Conservation (phyloP, 2,329 filamentous ascomycete species). For the Aspergillus brunneoviolaceus region DNA sequence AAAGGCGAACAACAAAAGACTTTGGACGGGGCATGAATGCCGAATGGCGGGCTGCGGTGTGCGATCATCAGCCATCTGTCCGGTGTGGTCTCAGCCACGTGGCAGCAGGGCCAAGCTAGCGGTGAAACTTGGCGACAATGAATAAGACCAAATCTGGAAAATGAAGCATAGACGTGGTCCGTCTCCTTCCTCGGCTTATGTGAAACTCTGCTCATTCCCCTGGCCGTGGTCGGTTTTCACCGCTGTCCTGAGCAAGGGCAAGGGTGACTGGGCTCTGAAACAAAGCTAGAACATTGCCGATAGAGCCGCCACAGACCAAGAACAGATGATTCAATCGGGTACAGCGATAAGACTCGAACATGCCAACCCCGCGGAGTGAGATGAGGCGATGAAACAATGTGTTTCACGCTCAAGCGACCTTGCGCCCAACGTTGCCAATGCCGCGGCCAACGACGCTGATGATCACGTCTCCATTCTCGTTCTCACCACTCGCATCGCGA, state of each 20-base stretch:
- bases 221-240: conserved; percentile 1
- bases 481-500: conserved; percentile 68
- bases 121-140: conserved; percentile 12
- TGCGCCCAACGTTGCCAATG: conserved; percentile 91
- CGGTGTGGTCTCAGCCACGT: conserved; percentile 16
- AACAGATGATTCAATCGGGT: neutral
- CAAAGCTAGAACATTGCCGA: conserved; percentile 12
- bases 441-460: conserved; percentile 90
- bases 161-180: conserved; percentile 3
- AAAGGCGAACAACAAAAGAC: conserved; percentile 9
- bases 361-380: conserved; percentile 3
- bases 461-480: conserved; percentile 67
- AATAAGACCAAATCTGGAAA: neutral
- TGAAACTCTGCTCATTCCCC: conserved; percentile 6
- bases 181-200: neutral
- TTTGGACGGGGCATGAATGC: no score
- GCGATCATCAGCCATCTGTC: conserved; percentile 9
- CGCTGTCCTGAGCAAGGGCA: neutral
- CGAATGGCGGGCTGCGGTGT: conserved; percentile 7
- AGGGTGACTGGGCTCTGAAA: conserved; percentile 12
- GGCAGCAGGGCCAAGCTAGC: conserved; percentile 12
- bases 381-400: conserved; percentile 3
- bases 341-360: neutral
- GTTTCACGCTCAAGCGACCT: conserved; percentile 61
- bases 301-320: conserved; percentile 1